phyloP scores from a whole-genome alignment of 176 grass and related monocot genomes.

The Triticum timopheevii region DNA sequence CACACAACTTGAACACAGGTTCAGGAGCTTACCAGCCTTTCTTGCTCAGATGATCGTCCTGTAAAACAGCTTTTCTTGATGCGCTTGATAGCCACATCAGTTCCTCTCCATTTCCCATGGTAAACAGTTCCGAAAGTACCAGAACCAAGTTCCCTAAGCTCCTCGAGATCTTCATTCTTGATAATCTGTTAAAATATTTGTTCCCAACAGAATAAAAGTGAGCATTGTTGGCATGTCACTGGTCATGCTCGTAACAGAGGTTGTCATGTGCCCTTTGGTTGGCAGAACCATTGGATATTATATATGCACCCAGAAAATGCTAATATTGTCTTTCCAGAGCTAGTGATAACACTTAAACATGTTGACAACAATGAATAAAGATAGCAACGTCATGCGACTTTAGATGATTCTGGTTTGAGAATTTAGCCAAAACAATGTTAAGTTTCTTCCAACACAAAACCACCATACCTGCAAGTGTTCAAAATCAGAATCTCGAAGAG shows the following conservation, averaged over 20 bases:
- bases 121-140: conserved; percentile 97
- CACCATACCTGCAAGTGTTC: conserved; percentile 87
- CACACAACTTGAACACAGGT: background rate
- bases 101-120: conserved; percentile 99
- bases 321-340: background rate
- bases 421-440: background rate
- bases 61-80: conserved; percentile 99
- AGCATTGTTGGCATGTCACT: background rate
- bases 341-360: background rate
- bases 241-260: background rate
- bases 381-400: background rate
- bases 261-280: background rate
- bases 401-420: background rate
- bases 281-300: background rate
- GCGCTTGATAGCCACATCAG: conserved; percentile 96
- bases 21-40: conserved; percentile 74
- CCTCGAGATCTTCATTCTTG: conserved; percentile 96
- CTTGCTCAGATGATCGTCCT: conserved; percentile 87
- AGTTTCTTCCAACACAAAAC: background rate
- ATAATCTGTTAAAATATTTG: conserved; percentile 58
- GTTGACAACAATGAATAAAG: background rate
- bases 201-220: conserved; percentile 7
- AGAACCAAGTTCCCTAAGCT: conserved; percentile 94
- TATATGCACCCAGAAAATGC: background rate
- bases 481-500: conserved; percentile 69